Base-by-base conservation (phyloP, 768 basidiomycete species). In the Lentinula edodes region DNA sequence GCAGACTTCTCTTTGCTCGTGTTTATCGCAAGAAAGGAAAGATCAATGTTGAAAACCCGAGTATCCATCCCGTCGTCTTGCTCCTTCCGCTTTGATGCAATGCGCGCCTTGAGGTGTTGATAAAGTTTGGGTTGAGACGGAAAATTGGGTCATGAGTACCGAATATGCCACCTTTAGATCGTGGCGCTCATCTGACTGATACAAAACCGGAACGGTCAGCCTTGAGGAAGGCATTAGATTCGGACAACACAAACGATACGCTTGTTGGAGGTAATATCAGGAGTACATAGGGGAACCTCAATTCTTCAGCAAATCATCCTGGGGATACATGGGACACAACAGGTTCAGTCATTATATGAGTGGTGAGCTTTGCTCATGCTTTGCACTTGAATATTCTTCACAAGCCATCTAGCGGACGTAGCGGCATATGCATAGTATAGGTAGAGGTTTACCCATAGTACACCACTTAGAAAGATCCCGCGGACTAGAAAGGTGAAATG, bases 41-140 rank as follows among this genome's bases (percentile, higher is more conserved):
- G 9, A 50, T 39, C 16, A 41, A 5, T 28, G 38, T 55, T 34
- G 28, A 39, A 42, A n/a, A 55, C 35, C 35, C 16, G 20, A 42
- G 55, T 56, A 56, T 58, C 58, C 58, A 39, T 34, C 35, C 48
- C 39, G 48, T 58, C 58, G 58, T 58, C 58, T 58, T 48, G 58
- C 23, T 48, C 58, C 45, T 58, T 58, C 58, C 58, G 58, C 32
- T 46, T 58, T 51, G 58, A 58, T 58, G 45, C 58, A 48, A 9
- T 7, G 23, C 34, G 3, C n/a, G 39, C n/a, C 53, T 55, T 16
- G 39, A 38, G 36, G 42, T 16, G 0, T 36, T 58, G 58, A 58
- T 58, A 58, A 45, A 50, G 58, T 58, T 58, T 43, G 36, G 12
- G 32, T 35, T 50, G 43, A 58, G 8, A 58, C 58, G 45, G 38